Percentiles rank a stretch among this genome's conserved stretches.
phyloP scores from a whole-genome alignment of 1,284 basidiomycete species.

The Xerocomus nothofagi region DNA sequence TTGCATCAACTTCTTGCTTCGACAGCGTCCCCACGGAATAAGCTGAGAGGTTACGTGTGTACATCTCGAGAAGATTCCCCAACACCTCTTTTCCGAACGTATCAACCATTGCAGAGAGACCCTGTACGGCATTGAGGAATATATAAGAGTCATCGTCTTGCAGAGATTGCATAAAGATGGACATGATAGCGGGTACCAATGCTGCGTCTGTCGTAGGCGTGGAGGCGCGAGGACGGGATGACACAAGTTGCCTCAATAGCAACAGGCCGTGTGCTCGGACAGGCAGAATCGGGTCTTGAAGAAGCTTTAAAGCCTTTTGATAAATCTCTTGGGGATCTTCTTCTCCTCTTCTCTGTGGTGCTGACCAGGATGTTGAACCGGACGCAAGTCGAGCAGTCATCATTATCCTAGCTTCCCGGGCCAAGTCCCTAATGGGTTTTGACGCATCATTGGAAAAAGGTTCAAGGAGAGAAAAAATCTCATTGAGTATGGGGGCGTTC shows the following conservation, averaged over 20 bases:
- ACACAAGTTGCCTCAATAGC: constrained; percentile 76
- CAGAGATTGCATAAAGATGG: constrained; percentile 83
- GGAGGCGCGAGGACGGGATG: constrained; percentile 31
- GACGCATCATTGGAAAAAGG: constrained; percentile 40
- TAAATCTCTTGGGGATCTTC: constrained; percentile 64
- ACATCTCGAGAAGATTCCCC: constrained; percentile 61
- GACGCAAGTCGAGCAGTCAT: constrained; percentile 68
- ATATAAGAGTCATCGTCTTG: constrained; percentile 96
- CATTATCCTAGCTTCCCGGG: constrained; percentile 78
- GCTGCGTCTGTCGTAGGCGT: constrained; percentile 42
- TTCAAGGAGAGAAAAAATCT: constrained; percentile 71
- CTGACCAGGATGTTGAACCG: constrained; percentile 40
- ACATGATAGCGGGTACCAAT: constrained; percentile 80
- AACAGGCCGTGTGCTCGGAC: constrained; percentile 92
- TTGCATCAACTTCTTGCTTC: constrained; percentile 71
- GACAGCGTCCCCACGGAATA: constrained; percentile 49
- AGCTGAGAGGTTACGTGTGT: constrained; percentile 54
- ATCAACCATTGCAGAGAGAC: constrained; percentile 81
- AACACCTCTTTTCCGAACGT: constrained; percentile 75
- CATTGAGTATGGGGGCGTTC: constrained; percentile 62
- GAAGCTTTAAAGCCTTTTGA: constrained; percentile 82
- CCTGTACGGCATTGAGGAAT: constrained; percentile 91
- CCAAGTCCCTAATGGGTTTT: constrained; percentile 42
- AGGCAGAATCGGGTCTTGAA: constrained; percentile 93
- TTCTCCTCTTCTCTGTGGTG: constrained; percentile 33